Conservation (phyloP, 495 filamentous ascomycete species). For the Hypoxylon crocopeplum region DNA sequence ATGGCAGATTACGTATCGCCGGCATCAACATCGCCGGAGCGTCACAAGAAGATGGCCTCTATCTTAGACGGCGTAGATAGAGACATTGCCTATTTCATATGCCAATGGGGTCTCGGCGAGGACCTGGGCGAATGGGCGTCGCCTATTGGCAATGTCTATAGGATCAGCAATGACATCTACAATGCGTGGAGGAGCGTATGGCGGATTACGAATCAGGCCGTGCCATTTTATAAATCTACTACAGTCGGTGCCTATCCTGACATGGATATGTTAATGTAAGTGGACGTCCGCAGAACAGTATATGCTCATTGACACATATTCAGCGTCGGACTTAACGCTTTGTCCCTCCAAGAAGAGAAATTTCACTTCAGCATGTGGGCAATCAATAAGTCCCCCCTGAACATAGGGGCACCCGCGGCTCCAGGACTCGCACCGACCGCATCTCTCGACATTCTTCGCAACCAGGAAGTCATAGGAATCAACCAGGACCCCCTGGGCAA, state of each 20-base stretch:
- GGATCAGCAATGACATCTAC: constrained; percentile 64
- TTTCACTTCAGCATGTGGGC: constrained; percentile 66
- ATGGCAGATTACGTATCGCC: constrained; percentile 50
- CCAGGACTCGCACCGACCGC: constrained; percentile 45
- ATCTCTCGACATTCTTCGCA: constrained; percentile 52
- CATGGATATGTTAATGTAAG: constrained; percentile 61
- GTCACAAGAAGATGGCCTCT: constrained; percentile 45
- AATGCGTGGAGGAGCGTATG: constrained; percentile 59
- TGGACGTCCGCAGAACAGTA: constrained; percentile 10
- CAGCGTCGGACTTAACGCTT: constrained; percentile 41
- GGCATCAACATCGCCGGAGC: constrained; percentile 43
- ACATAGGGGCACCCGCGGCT: constrained; percentile 57
- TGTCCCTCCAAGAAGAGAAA: constrained; percentile 49
- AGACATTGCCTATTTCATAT: constrained; percentile 56
- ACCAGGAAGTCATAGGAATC: constrained; percentile 58
- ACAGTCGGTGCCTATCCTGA: constrained; percentile 59
- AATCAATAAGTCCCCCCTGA: constrained; percentile 61
- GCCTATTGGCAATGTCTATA: constrained; percentile 55
- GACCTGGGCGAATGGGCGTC: constrained; percentile 59
- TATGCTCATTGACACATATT: constrained; percentile 41
- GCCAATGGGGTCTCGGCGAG: constrained; percentile 60
- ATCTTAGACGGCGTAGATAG: constrained; percentile 37
- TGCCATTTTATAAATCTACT: constrained; percentile 46
- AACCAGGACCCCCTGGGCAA: constrained; percentile 61
- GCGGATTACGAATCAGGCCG: constrained; percentile 57